phyloP scores from a whole-genome alignment of 352 stramenopile genomes.

The Phytophthora tentaculata region DNA sequence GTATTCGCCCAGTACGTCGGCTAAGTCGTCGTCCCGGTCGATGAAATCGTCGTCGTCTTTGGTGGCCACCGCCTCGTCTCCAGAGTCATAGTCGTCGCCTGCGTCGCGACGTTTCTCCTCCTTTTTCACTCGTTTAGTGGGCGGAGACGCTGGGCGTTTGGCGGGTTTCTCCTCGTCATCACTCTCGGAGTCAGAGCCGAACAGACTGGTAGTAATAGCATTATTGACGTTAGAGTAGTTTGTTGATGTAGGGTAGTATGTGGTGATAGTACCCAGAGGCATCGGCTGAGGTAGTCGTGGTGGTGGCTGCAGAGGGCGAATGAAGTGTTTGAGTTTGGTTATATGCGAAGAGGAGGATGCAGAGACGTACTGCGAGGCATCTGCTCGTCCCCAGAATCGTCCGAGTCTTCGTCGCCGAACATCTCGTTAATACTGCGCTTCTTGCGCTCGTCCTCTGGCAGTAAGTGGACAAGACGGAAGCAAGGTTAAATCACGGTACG shows the following conservation, averaged over 20 bases:
- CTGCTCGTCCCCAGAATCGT: conserved; percentile 68
- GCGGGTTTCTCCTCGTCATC: conserved; percentile 64
- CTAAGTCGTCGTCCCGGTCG: conserved; percentile 87
- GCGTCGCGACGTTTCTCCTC: conserved; percentile 31
- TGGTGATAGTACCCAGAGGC: conserved; percentile 60
- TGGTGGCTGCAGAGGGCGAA: neutral
- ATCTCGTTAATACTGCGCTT: conserved; percentile 90
- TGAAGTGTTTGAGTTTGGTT: neutral
- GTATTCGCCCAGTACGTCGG: conserved; percentile 84
- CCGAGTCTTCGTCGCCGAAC: conserved; percentile 86
- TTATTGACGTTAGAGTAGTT: neutral
- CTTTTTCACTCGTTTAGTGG: conserved; percentile 62
- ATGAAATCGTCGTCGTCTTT: conserved; percentile 91
- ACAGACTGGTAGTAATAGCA: conserved; percentile 50
- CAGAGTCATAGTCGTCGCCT: conserved; percentile 87
- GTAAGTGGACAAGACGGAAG: neutral
- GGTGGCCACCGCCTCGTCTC: conserved; percentile 70
- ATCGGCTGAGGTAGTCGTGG: conserved; percentile 61
- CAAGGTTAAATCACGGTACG: conserved; percentile 2
- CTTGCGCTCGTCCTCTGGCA: conserved; percentile 77
- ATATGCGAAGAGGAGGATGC: neutral
- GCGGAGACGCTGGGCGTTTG: conserved; percentile 55
- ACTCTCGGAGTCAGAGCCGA: conserved; percentile 89
- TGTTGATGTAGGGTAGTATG: neutral
- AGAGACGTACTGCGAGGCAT: conserved; percentile 53